A percentile compares a stretch with the other conserved stretches of the same genome.
Conservation (phyloP, 2,329 filamentous ascomycete species). For the Arthroderma sp. region DNA sequence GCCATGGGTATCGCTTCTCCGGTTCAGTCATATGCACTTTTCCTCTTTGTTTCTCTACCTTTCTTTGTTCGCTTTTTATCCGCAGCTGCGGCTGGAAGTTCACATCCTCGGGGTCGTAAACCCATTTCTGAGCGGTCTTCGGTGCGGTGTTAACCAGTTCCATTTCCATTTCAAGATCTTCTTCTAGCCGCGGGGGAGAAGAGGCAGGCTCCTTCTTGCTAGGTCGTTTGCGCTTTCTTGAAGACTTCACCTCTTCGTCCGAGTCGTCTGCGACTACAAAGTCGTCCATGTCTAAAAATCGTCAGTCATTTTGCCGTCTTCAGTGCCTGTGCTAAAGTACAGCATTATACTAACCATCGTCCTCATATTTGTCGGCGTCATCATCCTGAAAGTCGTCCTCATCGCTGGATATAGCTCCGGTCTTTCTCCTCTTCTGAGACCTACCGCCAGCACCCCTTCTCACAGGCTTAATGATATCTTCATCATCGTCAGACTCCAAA, state of each 20-base stretch:
- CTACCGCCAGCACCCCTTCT: conserved; percentile 32
- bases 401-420: conserved; percentile 52
- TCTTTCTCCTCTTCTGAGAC: conserved; percentile 44
- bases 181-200: conserved; percentile 32
- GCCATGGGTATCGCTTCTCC: conserved; percentile 77
- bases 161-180: conserved; percentile 40
- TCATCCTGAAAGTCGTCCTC: conserved; percentile 56
- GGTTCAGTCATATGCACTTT: conserved; percentile 75
- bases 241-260: conserved; percentile 53
- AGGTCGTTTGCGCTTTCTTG: conserved; percentile 61
- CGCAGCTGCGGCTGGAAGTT: conserved; percentile 38
- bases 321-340: conserved; percentile 6
- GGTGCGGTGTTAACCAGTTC: conserved; percentile 41
- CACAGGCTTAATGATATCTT: conserved; percentile 55
- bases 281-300: conserved; percentile 59
- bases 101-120: conserved; percentile 48
- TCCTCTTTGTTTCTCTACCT: conserved; percentile 31
- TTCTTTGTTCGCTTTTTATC: conserved; percentile 23
- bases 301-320: not conserved
- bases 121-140: conserved; percentile 76
- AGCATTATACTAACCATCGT: conserved; percentile 34
- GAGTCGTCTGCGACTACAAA: conserved; percentile 83
- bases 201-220: conserved; percentile 22
- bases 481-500: conserved; percentile 65
- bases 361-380: conserved; percentile 35